Evolutionary conservation across 1,139 yeast genomes (phyloP).

Genomic region (Debaryomyces sp.): DNA sequence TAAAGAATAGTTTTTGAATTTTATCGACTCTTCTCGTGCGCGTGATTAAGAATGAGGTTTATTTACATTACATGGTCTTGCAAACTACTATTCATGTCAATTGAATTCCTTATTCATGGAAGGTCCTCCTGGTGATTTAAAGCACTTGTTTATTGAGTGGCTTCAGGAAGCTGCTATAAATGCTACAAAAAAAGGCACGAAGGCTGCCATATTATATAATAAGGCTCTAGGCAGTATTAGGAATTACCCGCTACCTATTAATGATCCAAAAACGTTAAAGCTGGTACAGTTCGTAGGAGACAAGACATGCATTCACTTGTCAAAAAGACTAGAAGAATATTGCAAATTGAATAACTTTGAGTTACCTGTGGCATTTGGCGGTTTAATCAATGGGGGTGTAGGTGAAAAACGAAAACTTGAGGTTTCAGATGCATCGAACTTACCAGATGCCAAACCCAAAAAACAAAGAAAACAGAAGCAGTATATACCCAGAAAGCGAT

Average conservation of each 20-base stretch:
- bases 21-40: conserved; percentile 7
- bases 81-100: not conserved
- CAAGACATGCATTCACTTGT: conserved; percentile 54
- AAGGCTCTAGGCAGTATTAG: conserved; percentile 52
- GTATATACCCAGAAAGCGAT: conserved; percentile 75
- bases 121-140: conserved; percentile 14
- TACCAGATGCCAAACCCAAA: conserved; percentile 11
- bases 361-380: conserved; percentile 41
- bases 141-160: conserved; percentile 50
- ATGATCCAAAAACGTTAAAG: conserved; percentile 53
- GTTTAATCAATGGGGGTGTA: conserved; percentile 8
- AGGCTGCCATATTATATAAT: conserved; percentile 46
- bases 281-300: conserved; percentile 63
- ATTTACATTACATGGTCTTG: not conserved
- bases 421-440: not conserved
- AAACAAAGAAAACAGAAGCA: conserved; percentile 32
- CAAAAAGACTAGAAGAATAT: conserved; percentile 41
- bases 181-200: conserved; percentile 43
- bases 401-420: conserved; percentile 3
- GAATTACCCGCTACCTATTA: conserved; percentile 42
- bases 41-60: conserved; percentile 1
- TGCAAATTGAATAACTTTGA: conserved; percentile 46
- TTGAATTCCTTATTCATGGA: conserved; percentile 8
- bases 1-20: not conserved
- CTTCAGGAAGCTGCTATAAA: conserved; percentile 50